phyloP scores from a whole-genome alignment of 2,329 filamentous ascomycete genomes.

The Calonectria multiphialidica region DNA sequence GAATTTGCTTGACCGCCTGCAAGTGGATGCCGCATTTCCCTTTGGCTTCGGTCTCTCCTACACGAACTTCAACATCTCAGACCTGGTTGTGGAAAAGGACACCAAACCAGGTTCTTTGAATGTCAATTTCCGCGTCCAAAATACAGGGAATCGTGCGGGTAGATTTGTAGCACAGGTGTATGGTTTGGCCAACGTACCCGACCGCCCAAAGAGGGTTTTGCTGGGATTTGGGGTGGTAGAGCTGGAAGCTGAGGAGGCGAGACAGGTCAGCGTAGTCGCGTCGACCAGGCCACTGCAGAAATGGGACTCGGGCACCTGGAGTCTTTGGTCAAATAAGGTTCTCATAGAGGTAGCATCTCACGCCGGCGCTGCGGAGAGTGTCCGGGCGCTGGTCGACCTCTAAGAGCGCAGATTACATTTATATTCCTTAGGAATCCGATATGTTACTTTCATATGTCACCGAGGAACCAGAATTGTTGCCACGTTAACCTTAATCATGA shows the following conservation, averaged over 20 bases:
- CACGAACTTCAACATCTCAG: slow-evolving; percentile 18
- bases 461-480: no score
- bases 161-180: slow-evolving; percentile 36
- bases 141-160: slow-evolving; percentile 22
- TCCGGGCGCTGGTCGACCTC: background rate
- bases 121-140: background rate
- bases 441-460: no score
- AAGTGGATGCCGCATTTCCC: slow-evolving; percentile 30
- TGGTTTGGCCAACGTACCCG: background rate
- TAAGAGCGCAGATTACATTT: background rate
- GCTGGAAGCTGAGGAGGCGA: background rate
- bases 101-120: background rate
- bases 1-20: slow-evolving; percentile 26
- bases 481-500: no score
- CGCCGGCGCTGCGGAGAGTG: background rate
- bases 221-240: background rate
- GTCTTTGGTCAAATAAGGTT: background rate
- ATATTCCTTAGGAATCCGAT: no score
- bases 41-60: slow-evolving; percentile 39
- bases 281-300: background rate
- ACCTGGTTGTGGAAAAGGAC: background rate
- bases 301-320: background rate
- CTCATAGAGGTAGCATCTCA: background rate
- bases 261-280: background rate
- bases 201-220: background rate